Base-by-base conservation (phyloP, 2,329 filamentous ascomycete species). In the Venturia aucupariae region DNA sequence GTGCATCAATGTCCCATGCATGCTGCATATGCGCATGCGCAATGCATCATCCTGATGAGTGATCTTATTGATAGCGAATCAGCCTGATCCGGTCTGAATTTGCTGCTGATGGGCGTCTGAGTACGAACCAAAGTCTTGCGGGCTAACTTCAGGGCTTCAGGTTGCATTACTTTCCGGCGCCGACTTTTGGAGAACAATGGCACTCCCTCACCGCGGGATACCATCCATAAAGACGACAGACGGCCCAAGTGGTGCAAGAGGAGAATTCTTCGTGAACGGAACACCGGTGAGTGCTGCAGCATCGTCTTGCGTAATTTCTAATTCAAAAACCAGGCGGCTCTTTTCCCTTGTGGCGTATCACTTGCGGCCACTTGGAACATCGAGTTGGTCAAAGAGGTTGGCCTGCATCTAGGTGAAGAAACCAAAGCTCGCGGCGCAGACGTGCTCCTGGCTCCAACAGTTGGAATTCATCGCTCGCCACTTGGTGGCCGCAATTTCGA, bases 401-500 rank as follows among this genome's bases (percentile, higher is more conserved):
- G 90, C 13, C 80, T 84, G 65, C 82, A 90, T 68, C 82, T 93
- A 65, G 90, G 86, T 15, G 80, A 86, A 15, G 90, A 94, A 74
- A 81, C 82, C 30, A 88, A 86, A 69, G 88, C 89, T 22, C 86
- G 90, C 70, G 89, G 88, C 6, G 87, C 88, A 35, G 82, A 91
- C 66, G 82, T 92, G 41, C 79, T 92, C 4, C 81, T 93, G 10
- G 90, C 87, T 0, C 90, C 89, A 2, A 92, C 90, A 0, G 86
- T 92, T 41, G 92, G 90, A 76, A 87, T 91, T 80, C 90, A 94
- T 70, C 84, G 90, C 19, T 89, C 89, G 61, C 90, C 90, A 0
- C 80, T 94, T 0, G 90, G 90, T n/a, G 90, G 90, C 22, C 83
- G 90, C 66, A 92, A 92, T 68, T 95, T 94, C 69, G 90, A 95